phyloP scores from a whole-genome alignment of 345 rosid species.

The Gossypium raimondii region DNA sequence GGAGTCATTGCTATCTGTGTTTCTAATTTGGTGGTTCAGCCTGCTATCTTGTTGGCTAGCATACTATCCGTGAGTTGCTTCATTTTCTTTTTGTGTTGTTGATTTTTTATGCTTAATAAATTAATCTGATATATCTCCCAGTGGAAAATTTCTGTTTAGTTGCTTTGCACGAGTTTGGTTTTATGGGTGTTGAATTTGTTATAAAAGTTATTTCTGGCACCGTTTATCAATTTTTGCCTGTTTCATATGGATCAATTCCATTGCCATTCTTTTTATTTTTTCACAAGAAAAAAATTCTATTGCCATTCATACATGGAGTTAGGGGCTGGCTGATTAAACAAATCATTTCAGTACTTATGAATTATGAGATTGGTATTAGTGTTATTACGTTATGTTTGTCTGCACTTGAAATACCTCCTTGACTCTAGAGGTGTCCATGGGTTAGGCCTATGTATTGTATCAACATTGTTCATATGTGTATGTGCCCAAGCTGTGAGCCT shows the following conservation, averaged over 20 bases:
- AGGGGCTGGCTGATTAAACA: background rate
- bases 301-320: background rate
- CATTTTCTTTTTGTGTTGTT: background rate
- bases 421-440: background rate
- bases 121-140: background rate
- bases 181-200: background rate
- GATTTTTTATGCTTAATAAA: background rate
- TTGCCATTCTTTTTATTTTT: background rate
- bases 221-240: background rate
- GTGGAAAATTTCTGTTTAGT: background rate
- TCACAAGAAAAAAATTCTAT: background rate
- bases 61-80: constrained; percentile 56
- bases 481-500: too few species aligned
- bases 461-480: too few species aligned
- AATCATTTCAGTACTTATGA: background rate
- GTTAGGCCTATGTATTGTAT: too few species aligned
- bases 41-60: constrained; percentile 49
- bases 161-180: background rate
- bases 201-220: background rate
- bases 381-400: background rate
- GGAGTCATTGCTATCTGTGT: constrained; percentile 67
- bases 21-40: constrained; percentile 50
- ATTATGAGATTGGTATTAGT: background rate
- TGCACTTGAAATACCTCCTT: background rate
- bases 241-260: background rate